Percentiles rank a stretch among this genome's conserved stretches.
Conservation (phyloP, 371 early-diverging fungal species). For the Mucor indicus region DNA sequence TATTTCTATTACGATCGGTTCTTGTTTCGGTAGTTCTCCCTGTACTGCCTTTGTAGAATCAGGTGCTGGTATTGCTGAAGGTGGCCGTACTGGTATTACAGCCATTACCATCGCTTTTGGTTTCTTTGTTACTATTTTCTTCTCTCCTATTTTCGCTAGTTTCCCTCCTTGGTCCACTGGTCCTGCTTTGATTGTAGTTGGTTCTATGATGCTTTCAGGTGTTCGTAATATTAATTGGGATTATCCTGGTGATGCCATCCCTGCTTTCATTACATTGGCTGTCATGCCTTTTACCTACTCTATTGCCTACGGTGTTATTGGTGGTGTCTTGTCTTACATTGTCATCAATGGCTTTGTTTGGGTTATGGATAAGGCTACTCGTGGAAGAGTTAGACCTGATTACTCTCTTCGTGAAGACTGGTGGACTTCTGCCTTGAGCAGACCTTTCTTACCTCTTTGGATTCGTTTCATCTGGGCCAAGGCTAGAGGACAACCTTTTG, state of each 20-base stretch:
- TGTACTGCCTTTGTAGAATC: slow-evolving; percentile 79
- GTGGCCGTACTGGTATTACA: slow-evolving; percentile 76
- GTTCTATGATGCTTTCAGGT: slow-evolving; percentile 74
- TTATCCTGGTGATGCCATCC: slow-evolving; percentile 72
- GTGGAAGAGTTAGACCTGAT: slow-evolving; percentile 50
- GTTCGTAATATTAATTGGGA: slow-evolving; percentile 74
- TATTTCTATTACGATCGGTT: slow-evolving; percentile 59
- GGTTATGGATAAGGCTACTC: slow-evolving; percentile 43
- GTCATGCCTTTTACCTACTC: slow-evolving; percentile 78
- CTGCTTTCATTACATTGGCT: slow-evolving; percentile 73
- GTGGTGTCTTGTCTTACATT: slow-evolving; percentile 58
- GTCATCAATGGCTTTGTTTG: slow-evolving; percentile 54
- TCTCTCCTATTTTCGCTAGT: slow-evolving; percentile 80
- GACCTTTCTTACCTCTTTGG: slow-evolving; percentile 36
- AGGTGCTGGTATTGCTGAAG: slow-evolving; percentile 79
- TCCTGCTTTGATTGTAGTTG: slow-evolving; percentile 76
- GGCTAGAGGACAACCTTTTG: slow-evolving; percentile 23
- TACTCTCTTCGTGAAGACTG: slow-evolving; percentile 47
- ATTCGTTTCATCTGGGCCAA: slow-evolving; percentile 36
- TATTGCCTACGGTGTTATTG: slow-evolving; percentile 70
- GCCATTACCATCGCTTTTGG: slow-evolving; percentile 62
- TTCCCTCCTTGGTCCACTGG: slow-evolving; percentile 86
- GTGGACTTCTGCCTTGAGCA: slow-evolving; percentile 39
- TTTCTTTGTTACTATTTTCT: slow-evolving; percentile 76
- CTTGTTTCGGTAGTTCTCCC: slow-evolving; percentile 72